Evolutionary conservation across 345 rosid species (phyloP).

Genomic region (Hibiscus mutabilis): DNA sequence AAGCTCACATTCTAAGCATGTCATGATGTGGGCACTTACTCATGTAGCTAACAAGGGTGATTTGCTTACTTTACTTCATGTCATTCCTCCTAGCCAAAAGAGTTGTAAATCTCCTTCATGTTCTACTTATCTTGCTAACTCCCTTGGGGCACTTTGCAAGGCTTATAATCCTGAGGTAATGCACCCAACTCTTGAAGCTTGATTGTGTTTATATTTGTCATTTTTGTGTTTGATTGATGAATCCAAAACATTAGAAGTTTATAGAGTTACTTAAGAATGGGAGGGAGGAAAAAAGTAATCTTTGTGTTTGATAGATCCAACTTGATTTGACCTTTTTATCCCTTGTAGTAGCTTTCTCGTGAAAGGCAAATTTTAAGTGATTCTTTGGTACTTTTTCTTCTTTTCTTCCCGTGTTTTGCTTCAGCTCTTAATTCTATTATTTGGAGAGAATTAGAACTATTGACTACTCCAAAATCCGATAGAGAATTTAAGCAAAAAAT

Average conservation of each 20-base stretch:
- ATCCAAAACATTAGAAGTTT: not conserved
- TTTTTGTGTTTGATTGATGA: not conserved
- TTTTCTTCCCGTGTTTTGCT: no score
- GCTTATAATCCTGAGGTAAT: conserved; percentile 84
- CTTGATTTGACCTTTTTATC: no score
- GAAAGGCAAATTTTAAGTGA: not conserved
- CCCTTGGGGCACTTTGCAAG: conserved; percentile 86
- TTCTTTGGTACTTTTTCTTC: not conserved
- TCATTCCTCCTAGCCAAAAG: conserved; percentile 31
- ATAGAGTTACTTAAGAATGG: no score
- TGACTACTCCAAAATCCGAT: no score
- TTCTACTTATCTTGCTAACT: conserved; percentile 53
- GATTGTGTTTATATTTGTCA: not conserved
- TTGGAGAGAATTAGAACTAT: no score
- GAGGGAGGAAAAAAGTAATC: no score
- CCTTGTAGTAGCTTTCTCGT: not conserved
- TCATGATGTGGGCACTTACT: conserved; percentile 98
- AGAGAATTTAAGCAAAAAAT: no score
- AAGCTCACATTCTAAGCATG: conserved; percentile 65
- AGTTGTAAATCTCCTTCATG: conserved; percentile 28
- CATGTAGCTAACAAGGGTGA: conserved; percentile 70
- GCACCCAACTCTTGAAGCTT: not conserved
- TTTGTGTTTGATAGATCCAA: no score
- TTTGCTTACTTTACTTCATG: conserved; percentile 60
- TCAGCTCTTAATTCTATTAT: no score